phyloP scores from a whole-genome alignment of 257 asterid species.

The Jacaranda copaia region DNA sequence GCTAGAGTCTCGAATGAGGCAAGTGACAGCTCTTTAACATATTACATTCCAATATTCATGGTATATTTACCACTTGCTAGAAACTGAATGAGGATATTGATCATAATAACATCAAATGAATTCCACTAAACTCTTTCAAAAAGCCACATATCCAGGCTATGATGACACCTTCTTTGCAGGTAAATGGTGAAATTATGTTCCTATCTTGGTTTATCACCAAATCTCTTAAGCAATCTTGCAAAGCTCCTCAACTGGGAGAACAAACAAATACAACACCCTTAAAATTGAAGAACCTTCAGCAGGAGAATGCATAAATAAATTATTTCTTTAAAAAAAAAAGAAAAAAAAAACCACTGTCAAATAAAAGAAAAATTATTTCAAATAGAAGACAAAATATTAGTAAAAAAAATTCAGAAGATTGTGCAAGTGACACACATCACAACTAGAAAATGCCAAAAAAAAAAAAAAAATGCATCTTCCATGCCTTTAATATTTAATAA shows the following conservation, averaged over 20 bases:
- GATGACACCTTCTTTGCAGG: conserved; percentile 25
- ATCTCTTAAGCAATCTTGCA: conserved; percentile 31
- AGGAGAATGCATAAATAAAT: conserved; percentile 27
- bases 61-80: conserved; percentile 15
- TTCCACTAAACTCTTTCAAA: conserved; percentile 17
- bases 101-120: conserved; percentile 13
- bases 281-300: conserved; percentile 19
- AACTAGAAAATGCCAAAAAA: background rate
- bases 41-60: conserved; percentile 32
- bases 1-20: conserved; percentile 27
- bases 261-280: conserved; percentile 18
- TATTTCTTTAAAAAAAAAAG: too few relatives aligned
- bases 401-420: conserved; percentile 12
- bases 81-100: conserved; percentile 16
- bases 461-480: background rate
- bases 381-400: background rate
- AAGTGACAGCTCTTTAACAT: conserved; percentile 22
- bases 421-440: background rate
- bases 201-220: conserved; percentile 27
- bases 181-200: conserved; percentile 30
- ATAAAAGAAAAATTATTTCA: too few relatives aligned
- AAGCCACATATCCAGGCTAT: conserved; percentile 12
- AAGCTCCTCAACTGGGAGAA: conserved; percentile 39
- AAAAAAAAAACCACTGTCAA: too few relatives aligned
- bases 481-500: background rate